Base-by-base conservation (phyloP, 2,329 filamentous ascomycete genomes). In the Drechslerella stenobrocha region DNA sequence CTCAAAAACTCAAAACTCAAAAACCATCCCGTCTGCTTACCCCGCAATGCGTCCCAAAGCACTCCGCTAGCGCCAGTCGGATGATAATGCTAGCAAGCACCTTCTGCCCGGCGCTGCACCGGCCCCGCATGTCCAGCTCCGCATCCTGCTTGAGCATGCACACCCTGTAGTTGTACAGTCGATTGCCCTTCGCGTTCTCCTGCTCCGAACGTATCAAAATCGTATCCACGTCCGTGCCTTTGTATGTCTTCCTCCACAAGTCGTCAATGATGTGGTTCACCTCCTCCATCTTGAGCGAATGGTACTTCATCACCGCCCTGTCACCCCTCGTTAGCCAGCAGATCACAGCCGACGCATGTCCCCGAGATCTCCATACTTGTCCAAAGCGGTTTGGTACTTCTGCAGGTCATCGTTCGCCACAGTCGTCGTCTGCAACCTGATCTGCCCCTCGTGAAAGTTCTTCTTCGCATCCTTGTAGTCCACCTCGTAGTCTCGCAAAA, bases 61-160 rank as follows among this genome's bases (percentile, higher is more conserved):
- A 96, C 77, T 98, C 93, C 2, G 93, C 93, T 46, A 98, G 83
- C 9, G 95, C 93, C 24, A 98, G 83, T 1, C 93, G 91, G 76
- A 98, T 96, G 77, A 98, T 95, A 78, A 98, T 98, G 77, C 87
- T 90, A 2, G 93, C 93, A 24, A 98, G 84, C 24, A 98, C 92
- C 77, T 95, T 96, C 76, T 98, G 93, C 2, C 93, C 93, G 0
- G 93, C 93, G 72, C 89, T 95, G 81, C 93, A 98, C 57, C 93
- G 89, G 1, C 93, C 95, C 70, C 93, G 89, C 93, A 98, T 98
- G 78, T 98, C 93, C 90, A 98, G 96, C 77, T 98, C 93, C 0
- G 88, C 89, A 74, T 95, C 90, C 75, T 92, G 87, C 79, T 98
- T 98, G 72, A 96, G 85, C 93, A 98, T 98, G 77, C 89, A 91